Percentiles rank a stretch among this genome's conserved stretches.
Evolutionary conservation across 257 asterid genomes (phyloP).

Genomic region (Handroanthus guayacan): DNA sequence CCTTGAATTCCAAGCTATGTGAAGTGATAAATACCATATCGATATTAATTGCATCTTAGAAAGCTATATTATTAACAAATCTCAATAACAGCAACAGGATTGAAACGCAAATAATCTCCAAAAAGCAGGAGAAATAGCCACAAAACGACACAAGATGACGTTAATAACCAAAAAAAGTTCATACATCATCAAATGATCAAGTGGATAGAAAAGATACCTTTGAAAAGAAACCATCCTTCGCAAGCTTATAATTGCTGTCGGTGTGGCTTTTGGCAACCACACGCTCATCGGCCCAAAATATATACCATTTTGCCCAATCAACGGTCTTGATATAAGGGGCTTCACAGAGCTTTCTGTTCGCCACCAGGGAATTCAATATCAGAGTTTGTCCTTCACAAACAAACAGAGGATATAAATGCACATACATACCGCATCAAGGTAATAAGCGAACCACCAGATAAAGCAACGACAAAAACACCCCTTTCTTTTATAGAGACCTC

Average conservation of each 20-base stretch:
- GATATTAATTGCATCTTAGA: not conserved
- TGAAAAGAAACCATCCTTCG: constrained; percentile 76
- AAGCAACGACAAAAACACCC: constrained; percentile 81
- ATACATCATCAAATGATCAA: constrained; percentile 18
- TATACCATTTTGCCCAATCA: constrained; percentile 92
- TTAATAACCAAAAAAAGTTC: not conserved
- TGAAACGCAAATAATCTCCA: not conserved
- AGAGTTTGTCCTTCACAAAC: constrained; percentile 4
- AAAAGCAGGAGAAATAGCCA: not conserved
- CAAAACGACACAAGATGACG: constrained; percentile 2
- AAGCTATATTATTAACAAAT: not conserved
- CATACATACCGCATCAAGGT: constrained; percentile 69
- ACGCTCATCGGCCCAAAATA: constrained; percentile 94
- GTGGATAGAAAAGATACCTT: constrained; percentile 58
- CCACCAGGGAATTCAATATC: constrained; percentile 16
- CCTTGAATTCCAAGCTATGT: not conserved
- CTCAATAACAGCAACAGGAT: not conserved
- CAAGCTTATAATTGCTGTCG: constrained; percentile 94
- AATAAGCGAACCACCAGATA: constrained; percentile 94
- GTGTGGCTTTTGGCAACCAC: constrained; percentile 86
- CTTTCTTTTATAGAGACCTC: constrained; percentile 90
- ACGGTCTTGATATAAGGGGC: constrained; percentile 94
- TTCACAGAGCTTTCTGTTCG: constrained; percentile 83
- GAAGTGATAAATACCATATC: not conserved
- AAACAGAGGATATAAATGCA: constrained; percentile 17